Conservation (phyloP, 192 early-diverging fungal genomes). For the Entomortierella lignicola region DNA sequence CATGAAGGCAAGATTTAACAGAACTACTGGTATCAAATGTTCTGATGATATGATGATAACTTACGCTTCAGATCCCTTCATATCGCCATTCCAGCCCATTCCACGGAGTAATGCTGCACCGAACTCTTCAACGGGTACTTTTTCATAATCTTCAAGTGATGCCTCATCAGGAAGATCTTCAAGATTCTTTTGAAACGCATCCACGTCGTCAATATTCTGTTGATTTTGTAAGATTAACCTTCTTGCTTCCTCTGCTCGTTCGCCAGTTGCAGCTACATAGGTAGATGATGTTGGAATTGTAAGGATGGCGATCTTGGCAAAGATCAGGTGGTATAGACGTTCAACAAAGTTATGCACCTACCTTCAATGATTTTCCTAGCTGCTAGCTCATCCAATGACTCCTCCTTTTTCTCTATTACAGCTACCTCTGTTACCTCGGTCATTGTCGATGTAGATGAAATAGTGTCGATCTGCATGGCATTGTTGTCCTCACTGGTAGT, state of each 20-base stretch:
- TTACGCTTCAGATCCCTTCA: slow-evolving; percentile 36
- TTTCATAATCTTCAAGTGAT: slow-evolving; percentile 80
- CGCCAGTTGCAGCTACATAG: slow-evolving; percentile 25
- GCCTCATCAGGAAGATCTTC: slow-evolving; percentile 71
- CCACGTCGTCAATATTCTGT: slow-evolving; percentile 59
- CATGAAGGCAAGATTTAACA: neutral
- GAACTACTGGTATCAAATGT: no score
- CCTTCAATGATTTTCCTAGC: slow-evolving; percentile 59
- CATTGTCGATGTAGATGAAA: neutral
- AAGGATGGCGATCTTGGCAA: no score
- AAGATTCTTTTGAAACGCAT: slow-evolving; percentile 74
- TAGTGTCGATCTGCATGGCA: neutral
- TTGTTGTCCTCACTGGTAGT: neutral
- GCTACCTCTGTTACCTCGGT: slow-evolving; percentile 3
- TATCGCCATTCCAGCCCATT: slow-evolving; percentile 90
- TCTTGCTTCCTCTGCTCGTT: slow-evolving; percentile 13
- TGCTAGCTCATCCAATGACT: slow-evolving; percentile 57
- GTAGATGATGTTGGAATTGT: no score
- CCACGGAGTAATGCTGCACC: slow-evolving; percentile 87
- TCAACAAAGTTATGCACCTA: slow-evolving; percentile 6
- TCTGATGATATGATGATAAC: no score
- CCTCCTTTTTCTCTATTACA: slow-evolving; percentile 19
- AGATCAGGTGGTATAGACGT: neutral
- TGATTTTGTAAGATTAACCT: slow-evolving; percentile 21
- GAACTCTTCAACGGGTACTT: slow-evolving; percentile 90